Conservation (phyloP, 2,329 filamentous ascomycete genomes). For the Gnomoniopsis smithogilvyi region DNA sequence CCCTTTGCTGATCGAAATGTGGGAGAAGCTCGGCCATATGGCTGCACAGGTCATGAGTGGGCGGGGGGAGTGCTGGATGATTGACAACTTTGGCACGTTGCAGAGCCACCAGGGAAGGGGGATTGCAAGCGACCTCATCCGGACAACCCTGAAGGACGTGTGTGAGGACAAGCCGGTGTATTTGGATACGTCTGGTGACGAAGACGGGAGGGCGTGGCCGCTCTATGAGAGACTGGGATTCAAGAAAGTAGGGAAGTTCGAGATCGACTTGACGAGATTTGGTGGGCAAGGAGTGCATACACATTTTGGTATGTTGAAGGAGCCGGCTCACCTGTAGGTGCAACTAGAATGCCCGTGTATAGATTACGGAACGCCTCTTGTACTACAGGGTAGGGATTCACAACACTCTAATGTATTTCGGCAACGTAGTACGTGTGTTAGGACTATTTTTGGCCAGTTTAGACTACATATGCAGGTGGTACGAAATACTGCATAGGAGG, state of each 20-base stretch:
- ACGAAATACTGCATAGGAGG: no score
- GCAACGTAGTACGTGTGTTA: no score
- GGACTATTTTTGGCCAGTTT: no score
- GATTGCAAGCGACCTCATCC: constrained; percentile 4
- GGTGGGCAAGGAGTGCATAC: not conserved
- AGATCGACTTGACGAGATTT: not conserved
- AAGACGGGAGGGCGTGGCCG: constrained; percentile 6
- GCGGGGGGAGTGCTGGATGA: not conserved
- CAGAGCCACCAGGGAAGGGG: constrained; percentile 3
- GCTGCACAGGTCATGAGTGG: constrained; percentile 4
- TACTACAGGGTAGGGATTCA: no score
- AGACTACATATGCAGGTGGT: no score
- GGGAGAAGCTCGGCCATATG: constrained; percentile 12
- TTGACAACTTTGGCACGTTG: constrained; percentile 11
- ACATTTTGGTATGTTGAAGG: constrained; percentile 8
- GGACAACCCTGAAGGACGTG: constrained; percentile 1
- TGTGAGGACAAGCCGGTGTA: constrained; percentile 2
- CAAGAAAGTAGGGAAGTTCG: not conserved
- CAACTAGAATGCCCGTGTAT: no score
- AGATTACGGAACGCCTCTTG: not conserved
- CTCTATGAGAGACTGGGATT: constrained; percentile 11
- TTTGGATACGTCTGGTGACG: constrained; percentile 12
- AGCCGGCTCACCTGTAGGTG: no score
- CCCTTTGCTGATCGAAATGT: constrained; percentile 7
- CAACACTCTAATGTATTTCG: no score